These are phyloP conservation scores for Colletotrichum sp. DNA, from an alignment of 2,329 filamentous ascomycete species.

Conservation along the genomic window DNA sequence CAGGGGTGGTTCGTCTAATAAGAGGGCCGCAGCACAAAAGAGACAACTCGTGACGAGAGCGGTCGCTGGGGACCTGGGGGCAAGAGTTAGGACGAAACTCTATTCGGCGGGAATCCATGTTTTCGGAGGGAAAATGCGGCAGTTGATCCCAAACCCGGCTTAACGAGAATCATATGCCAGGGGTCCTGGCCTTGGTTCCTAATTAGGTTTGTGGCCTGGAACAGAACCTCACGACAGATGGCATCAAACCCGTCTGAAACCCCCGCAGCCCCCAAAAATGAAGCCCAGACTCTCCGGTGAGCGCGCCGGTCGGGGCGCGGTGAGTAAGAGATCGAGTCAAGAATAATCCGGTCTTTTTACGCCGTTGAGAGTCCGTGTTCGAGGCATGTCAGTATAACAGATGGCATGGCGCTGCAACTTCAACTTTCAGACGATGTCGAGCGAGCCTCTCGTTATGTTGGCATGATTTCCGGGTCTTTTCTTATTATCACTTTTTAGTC, in stretches of 20 bases:
- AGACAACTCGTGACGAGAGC: neutral
- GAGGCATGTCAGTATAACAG: neutral
- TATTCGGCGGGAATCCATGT: neutral
- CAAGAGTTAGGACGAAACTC: neutral
- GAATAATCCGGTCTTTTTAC: neutral
- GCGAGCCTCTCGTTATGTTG: neutral
- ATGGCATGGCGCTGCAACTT: neutral
- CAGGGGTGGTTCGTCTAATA: conserved; percentile 4
- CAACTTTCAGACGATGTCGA: neutral
- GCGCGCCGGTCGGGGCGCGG: neutral
- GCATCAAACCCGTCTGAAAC: conserved; percentile 13
- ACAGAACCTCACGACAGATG: neutral
- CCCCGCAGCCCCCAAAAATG: neutral
- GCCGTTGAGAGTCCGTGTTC: neutral
- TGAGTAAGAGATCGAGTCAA: neutral
- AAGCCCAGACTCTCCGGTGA: neutral
- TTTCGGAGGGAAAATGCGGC: neutral
- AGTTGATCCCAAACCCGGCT: neutral
- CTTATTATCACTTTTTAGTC: neutral
- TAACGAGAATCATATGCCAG: neutral
- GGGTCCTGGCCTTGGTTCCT: neutral
- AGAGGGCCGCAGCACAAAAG: neutral
- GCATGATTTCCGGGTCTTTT: neutral
- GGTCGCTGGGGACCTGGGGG: neutral
- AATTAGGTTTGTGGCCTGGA: neutral